Evolutionary conservation across 2,329 filamentous ascomycete species (phyloP).

Genomic region (Venturia nashicola): DNA sequence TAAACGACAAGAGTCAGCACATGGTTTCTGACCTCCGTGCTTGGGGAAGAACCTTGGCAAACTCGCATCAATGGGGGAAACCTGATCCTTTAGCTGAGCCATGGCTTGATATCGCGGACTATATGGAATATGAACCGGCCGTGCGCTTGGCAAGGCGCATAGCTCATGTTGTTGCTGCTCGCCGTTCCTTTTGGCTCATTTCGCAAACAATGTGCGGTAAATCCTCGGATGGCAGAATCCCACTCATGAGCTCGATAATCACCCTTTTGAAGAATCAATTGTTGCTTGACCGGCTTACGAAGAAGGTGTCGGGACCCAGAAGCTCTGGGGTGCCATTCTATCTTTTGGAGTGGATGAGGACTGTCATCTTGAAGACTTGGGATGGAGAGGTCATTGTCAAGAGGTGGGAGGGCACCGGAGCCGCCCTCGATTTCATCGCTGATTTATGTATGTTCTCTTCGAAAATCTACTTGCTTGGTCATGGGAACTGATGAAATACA

Average conservation of each 20-base stretch:
- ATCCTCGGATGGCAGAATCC: not conserved
- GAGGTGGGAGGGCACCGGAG: slow-evolving; percentile 59
- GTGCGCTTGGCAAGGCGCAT: slow-evolving; percentile 37
- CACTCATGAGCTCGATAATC: slow-evolving; percentile 6
- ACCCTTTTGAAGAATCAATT: not conserved
- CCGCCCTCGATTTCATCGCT: slow-evolving; percentile 61
- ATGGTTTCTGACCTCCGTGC: slow-evolving; percentile 28
- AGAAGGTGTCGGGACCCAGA: not conserved
- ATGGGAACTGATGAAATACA: not conserved
- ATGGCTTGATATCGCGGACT: slow-evolving; percentile 20
- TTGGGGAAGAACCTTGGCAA: slow-evolving; percentile 16
- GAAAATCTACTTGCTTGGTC: too few species aligned
- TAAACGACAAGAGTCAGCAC: slow-evolving; percentile 26
- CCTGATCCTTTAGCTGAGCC: slow-evolving; percentile 18
- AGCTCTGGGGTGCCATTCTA: slow-evolving; percentile 10
- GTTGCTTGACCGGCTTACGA: not conserved
- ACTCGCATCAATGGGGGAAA: slow-evolving; percentile 16
- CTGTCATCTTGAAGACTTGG: slow-evolving; percentile 70
- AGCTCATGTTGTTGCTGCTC: slow-evolving; percentile 35
- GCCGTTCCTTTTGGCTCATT: slow-evolving; percentile 28
- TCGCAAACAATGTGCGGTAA: slow-evolving; percentile 31
- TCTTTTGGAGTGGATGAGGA: slow-evolving; percentile 57
- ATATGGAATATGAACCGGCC: slow-evolving; percentile 41
- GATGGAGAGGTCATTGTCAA: slow-evolving; percentile 60
- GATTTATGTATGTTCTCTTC: slow-evolving; percentile 51